phyloP scores from a whole-genome alignment of 768 basidiomycete species.

The Lenzites betulinus region DNA sequence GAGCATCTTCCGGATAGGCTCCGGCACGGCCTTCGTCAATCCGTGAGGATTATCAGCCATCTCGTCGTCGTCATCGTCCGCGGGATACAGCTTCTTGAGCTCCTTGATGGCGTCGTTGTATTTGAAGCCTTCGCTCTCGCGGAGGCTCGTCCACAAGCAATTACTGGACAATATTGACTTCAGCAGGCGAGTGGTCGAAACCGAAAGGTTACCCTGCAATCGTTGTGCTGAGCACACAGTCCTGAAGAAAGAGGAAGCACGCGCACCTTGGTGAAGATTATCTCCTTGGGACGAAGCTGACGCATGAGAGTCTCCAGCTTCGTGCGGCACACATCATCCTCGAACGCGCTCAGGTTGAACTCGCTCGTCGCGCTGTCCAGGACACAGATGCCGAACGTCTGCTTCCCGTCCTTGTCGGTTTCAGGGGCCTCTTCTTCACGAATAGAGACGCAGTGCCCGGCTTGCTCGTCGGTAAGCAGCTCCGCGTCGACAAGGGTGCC shows the following conservation, averaged over 20 bases:
- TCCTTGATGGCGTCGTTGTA: constrained; percentile 71
- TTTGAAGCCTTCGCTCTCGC: constrained; percentile 79
- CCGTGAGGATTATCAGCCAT: constrained; percentile 49
- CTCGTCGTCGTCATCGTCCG: constrained; percentile 41
- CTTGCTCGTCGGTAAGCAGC: constrained; percentile 89
- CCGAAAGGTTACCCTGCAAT: constrained; percentile 79
- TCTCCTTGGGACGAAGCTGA: constrained; percentile 87
- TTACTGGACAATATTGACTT: constrained; percentile 77
- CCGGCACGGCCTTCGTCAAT: constrained; percentile 51
- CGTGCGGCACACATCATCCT: constrained; percentile 91
- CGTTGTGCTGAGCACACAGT: background rate
- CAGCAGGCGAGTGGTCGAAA: constrained; percentile 78
- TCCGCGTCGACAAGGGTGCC: constrained; percentile 93
- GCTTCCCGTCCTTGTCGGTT: constrained; percentile 43
- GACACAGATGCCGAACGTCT: constrained; percentile 85
- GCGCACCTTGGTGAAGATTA: constrained; percentile 84
- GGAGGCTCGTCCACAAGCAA: constrained; percentile 89
- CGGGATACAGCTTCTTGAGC: constrained; percentile 65
- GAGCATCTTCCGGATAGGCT: constrained; percentile 74
- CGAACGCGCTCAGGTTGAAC: constrained; percentile 87
- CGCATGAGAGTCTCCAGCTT: constrained; percentile 91
- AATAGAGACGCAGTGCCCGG: constrained; percentile 92
- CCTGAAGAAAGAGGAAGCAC: background rate
- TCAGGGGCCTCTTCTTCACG: constrained; percentile 54
- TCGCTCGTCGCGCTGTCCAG: constrained; percentile 95